These are phyloP conservation scores for Cryphonectria naterciae DNA, from an alignment of 2,329 filamentous ascomycete species.

Conservation along the genomic window DNA sequence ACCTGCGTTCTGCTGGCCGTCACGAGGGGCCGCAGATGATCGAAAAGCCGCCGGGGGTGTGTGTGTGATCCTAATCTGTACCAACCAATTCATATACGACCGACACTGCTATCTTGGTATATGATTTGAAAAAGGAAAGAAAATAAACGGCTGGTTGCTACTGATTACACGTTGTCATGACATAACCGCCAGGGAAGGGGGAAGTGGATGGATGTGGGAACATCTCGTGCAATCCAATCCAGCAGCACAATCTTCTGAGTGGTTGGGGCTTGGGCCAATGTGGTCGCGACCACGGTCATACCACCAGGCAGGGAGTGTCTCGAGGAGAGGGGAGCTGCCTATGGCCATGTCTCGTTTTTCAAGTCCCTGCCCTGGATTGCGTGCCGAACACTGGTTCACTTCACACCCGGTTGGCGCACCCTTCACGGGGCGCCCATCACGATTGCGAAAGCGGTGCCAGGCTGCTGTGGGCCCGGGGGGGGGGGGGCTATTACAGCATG, in stretches of 20 bases:
- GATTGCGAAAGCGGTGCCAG: background rate
- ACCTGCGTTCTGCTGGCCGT: constrained; percentile 28
- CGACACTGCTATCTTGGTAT: background rate
- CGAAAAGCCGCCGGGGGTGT: constrained; percentile 5
- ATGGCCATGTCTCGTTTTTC: background rate
- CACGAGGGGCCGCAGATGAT: constrained; percentile 30
- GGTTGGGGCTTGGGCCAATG: constrained; percentile 14
- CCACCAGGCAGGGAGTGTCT: background rate
- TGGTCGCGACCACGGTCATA: constrained; percentile 1
- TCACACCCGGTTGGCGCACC: background rate
- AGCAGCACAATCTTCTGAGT: background rate
- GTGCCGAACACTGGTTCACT: background rate
- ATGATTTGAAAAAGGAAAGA: background rate
- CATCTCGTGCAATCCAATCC: background rate
- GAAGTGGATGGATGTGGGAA: background rate
- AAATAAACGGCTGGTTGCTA: background rate
- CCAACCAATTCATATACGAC: background rate
- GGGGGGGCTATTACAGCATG: too few species aligned
- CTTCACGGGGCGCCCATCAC: background rate
- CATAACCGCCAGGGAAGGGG: background rate
- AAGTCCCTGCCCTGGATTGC: background rate
- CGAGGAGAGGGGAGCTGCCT: background rate
- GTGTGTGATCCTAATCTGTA: background rate
- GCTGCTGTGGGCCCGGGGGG: background rate
- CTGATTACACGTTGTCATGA: constrained; percentile 6